Conservation (phyloP, 768 basidiomycete species). For the Agrocybe chaxingu region DNA sequence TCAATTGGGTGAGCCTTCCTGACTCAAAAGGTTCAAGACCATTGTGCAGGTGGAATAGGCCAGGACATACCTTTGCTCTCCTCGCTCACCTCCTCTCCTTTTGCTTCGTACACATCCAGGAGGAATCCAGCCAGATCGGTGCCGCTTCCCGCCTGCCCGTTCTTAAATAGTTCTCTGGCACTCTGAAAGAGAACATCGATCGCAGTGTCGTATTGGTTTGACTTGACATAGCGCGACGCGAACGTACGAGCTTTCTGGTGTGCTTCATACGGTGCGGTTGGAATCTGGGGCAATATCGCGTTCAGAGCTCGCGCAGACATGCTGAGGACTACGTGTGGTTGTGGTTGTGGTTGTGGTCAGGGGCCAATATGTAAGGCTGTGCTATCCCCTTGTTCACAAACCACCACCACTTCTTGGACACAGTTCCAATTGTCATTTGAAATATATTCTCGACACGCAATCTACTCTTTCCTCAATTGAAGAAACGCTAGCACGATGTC, state of each 20-base stretch:
- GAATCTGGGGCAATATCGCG: conserved; percentile 73
- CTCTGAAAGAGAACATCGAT: conserved; percentile 93
- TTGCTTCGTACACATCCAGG: conserved; percentile 79
- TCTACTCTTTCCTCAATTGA: no score
- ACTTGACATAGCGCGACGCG: conserved; percentile 82
- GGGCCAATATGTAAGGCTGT: conserved; percentile 11
- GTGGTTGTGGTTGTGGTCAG: conserved; percentile 4
- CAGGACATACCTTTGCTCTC: conserved; percentile 73
- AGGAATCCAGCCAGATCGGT: conserved; percentile 80
- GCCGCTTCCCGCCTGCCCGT: conserved; percentile 85
- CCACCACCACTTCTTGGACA: neutral
- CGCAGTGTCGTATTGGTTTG: conserved; percentile 78
- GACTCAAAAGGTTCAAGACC: conserved; percentile 15
- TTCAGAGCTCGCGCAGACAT: conserved; percentile 63
- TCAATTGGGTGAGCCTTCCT: conserved; percentile 90
- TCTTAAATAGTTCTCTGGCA: conserved; percentile 84
- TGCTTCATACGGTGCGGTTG: conserved; percentile 82
- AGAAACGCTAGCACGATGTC: conserved; percentile 47
- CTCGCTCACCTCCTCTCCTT: conserved; percentile 68
- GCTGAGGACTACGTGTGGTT: conserved; percentile 17
- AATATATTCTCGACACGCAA: no score
- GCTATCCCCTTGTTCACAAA: conserved; percentile 5
- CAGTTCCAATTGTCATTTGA: no score
- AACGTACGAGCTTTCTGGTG: conserved; percentile 98
- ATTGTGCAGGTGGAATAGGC: conserved; percentile 4